These are phyloP conservation scores for Entomortierella parvispora DNA, from an alignment of 192 early-diverging fungal species.

Conservation along the genomic window DNA sequence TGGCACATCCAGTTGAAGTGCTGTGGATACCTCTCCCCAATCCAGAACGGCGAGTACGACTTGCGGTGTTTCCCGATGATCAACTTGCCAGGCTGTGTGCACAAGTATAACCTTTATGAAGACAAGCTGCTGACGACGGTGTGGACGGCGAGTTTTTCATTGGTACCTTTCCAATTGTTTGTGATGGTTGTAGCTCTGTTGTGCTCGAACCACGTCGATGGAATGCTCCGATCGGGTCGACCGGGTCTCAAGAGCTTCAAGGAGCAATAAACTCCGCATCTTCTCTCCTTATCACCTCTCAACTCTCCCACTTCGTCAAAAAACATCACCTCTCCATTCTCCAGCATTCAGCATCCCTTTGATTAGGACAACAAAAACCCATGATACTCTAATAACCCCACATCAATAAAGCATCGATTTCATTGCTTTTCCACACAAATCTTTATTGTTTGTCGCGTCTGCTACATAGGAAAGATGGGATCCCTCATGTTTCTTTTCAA, in stretches of 20 bases:
- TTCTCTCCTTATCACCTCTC: not conserved
- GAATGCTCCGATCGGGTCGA: conserved; percentile 20
- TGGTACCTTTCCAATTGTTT: conserved; percentile 34
- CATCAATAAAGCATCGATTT: not conserved
- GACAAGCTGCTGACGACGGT: conserved; percentile 14
- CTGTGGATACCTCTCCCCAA: conserved; percentile 43
- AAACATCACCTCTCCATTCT: too few relatives aligned
- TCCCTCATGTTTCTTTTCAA: not conserved
- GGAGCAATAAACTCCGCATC: conserved; percentile 5
- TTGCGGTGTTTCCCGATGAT: conserved; percentile 38
- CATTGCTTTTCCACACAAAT: too few relatives aligned
- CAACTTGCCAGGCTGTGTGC: conserved; percentile 38
- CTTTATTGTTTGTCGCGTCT: too few relatives aligned
- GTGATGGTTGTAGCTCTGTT: conserved; percentile 35
- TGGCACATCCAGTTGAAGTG: conserved; percentile 32
- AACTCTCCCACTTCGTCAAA: too few relatives aligned
- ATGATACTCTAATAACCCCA: not conserved
- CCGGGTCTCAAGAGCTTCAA: conserved; percentile 29
- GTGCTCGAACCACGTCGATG: conserved; percentile 43
- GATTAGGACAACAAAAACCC: not conserved
- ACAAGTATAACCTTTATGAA: conserved; percentile 35
- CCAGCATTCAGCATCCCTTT: too few relatives aligned
- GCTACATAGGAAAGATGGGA: too few relatives aligned
- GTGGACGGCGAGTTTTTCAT: conserved; percentile 26
- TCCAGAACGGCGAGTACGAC: conserved; percentile 36